A percentile compares a stretch with the other conserved stretches of the same genome.
These are phyloP conservation scores for Plectosphaerella sp. DNA, from an alignment of 2,329 filamentous ascomycete species.

Conservation along the genomic window DNA sequence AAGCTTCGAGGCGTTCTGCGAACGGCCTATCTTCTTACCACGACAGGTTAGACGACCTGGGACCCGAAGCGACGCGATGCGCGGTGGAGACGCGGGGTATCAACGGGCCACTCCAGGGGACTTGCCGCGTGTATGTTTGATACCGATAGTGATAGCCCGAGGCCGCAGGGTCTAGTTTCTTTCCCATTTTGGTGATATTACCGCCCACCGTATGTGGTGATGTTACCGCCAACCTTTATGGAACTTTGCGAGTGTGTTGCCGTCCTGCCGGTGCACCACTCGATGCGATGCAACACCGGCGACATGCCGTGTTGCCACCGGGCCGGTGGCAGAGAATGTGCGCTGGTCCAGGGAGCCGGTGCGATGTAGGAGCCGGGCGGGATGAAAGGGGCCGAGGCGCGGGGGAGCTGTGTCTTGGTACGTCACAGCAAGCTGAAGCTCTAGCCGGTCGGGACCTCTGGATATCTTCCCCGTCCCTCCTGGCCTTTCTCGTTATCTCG, in stretches of 20 bases:
- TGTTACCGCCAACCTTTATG: neutral
- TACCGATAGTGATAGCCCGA: neutral
- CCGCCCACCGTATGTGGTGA: neutral
- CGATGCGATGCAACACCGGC: too few species aligned
- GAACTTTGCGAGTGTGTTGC: neutral
- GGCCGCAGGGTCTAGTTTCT: neutral
- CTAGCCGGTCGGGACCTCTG: neutral
- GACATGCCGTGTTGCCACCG: too few species aligned
- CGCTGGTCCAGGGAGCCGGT: too few species aligned
- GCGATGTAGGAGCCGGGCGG: too few species aligned
- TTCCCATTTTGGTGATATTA: neutral
- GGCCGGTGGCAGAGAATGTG: too few species aligned
- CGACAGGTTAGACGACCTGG: neutral
- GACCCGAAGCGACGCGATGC: neutral
- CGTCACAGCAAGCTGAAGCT: too few species aligned
- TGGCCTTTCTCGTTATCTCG: neutral
- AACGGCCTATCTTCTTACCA: constrained; percentile 2
- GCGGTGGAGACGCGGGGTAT: neutral
- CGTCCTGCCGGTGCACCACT: too few species aligned
- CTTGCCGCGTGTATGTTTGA: neutral
- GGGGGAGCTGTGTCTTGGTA: too few species aligned
- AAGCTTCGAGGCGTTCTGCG: too few species aligned
- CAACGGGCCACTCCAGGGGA: too few species aligned
- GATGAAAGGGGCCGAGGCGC: too few species aligned
- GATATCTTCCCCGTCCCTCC: neutral